Evolutionary conservation across 108 stramenopile genomes (phyloP), one percentile per base, ranked within the genome.

Genomic region (Skeletonema marinoi): DNA sequence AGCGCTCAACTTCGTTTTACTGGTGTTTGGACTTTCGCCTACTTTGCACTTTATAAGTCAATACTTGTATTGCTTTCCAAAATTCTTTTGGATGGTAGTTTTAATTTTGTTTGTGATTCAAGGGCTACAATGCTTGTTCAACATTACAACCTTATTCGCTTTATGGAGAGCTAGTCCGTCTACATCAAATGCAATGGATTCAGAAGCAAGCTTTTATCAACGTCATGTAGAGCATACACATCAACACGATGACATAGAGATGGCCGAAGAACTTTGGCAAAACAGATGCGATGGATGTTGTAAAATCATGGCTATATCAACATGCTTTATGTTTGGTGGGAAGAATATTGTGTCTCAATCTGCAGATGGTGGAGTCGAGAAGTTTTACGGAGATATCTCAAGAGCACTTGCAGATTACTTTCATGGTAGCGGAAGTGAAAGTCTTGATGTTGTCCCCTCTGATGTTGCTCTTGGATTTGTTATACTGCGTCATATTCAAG

Each of bases 301-400:
- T 72, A 73, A 88, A 25, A 85, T 89, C 21, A 38, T 92, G 48
- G 84, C 85, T 3, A 62, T 85, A 41, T 78, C 87, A 12, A 96
- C 93, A 3, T 96, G 96, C 51, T 96, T 88, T 69, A 35, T 94
- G 41, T 96, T 96, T 82, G 96, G 96, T 6, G 96, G 96, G 33
- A 79, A 86, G 42, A 88, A 91, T 38, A 79, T 93, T 21, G 71
- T 86, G 3, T 77, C 85, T 6, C 62, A 74, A n/a, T 64, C 78
- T 13, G 30, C 75, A 65, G 72, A 82, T 39, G 69, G 66, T 21
- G 75, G 81, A n/a, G 66, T 73, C 2, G 60, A 74, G 9, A 78
- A 73, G 29, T 72, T 82, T 66, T 92, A 90, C 74, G 83, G 83
- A 29, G 89, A 92, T 39, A 88, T 94, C 1, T 86, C 93, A 1